Evolutionary conservation across 2,329 filamentous ascomycete genomes (phyloP).

Genomic region (Meredithiella fracta): DNA sequence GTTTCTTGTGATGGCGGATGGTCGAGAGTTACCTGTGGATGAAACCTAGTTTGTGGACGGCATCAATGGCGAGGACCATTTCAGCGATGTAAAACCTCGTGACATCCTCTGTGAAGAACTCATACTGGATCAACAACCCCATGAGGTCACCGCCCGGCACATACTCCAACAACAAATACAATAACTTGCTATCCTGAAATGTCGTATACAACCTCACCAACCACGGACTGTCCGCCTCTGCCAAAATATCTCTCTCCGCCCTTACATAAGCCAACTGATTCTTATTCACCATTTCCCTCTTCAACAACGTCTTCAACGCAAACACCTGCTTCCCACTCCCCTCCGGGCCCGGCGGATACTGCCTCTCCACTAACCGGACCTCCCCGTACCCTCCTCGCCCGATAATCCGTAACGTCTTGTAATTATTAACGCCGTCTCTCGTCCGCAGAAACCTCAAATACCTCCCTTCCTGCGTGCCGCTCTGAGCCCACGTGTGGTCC

Average conservation of each 20-base stretch:
- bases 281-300: constrained; percentile 71
- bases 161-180: constrained; percentile 73
- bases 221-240: constrained; percentile 67
- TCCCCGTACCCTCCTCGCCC: constrained; percentile 70
- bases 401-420: constrained; percentile 60
- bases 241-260: constrained; percentile 62
- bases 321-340: constrained; percentile 57
- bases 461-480: constrained; percentile 35
- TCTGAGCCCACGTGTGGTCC: constrained; percentile 12
- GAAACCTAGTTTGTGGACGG: constrained; percentile 64
- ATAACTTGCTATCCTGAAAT: constrained; percentile 59
- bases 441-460: constrained; percentile 60
- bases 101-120: constrained; percentile 68
- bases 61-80: constrained; percentile 64
- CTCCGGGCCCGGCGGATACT: constrained; percentile 20
- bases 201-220: constrained; percentile 66
- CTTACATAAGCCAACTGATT: constrained; percentile 65
- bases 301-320: constrained; percentile 62
- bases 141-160: constrained; percentile 65
- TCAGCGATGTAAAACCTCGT: constrained; percentile 76
- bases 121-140: constrained; percentile 75
- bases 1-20: not conserved
- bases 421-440: constrained; percentile 53
- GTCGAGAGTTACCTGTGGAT: constrained; percentile 45
- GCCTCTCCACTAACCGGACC: constrained; percentile 60